Evolutionary conservation across 2,329 filamentous ascomycete species (phyloP).

Genomic region (Amauroascus verrucosus): DNA sequence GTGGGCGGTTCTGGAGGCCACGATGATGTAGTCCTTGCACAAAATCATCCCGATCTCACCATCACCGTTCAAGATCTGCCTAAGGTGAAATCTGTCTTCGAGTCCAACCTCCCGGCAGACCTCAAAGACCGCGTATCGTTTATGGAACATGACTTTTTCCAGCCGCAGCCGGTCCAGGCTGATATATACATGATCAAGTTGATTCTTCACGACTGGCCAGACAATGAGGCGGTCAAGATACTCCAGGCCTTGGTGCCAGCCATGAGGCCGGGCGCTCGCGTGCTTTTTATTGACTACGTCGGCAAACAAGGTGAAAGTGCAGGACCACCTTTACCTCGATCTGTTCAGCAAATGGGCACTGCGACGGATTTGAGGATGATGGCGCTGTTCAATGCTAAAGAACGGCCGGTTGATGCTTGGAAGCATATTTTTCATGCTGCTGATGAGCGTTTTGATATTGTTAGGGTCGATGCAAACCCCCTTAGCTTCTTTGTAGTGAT

Average conservation of each 20-base stretch:
- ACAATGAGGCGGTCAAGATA: conserved; percentile 43
- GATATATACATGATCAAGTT: conserved; percentile 52
- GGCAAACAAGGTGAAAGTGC: conserved; percentile 15
- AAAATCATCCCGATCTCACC: conserved; percentile 18
- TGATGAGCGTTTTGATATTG: conserved; percentile 34
- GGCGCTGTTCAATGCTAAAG: conserved; percentile 41
- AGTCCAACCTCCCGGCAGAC: conserved; percentile 7
- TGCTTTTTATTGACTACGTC: conserved; percentile 32
- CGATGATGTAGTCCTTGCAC: conserved; percentile 9
- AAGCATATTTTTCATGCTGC: conserved; percentile 37
- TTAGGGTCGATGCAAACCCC: conserved; percentile 13
- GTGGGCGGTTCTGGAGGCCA: conserved; percentile 17
- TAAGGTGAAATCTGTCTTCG: conserved; percentile 9
- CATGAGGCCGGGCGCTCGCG: conserved; percentile 45
- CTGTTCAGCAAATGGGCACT: conserved; percentile 22
- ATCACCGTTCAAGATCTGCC: conserved; percentile 20
- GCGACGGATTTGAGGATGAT: conserved; percentile 44
- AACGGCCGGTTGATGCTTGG: conserved; percentile 41
- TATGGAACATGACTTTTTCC: conserved; percentile 49
- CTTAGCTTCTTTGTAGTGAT: conserved; percentile 12
- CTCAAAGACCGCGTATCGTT: conserved; percentile 25
- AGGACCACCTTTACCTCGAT: conserved; percentile 17
- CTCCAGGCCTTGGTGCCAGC: conserved; percentile 45
- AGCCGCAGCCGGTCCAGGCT: conserved; percentile 44
- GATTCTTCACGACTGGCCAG: conserved; percentile 54